Evolutionary conservation across 768 basidiomycete species (phyloP).

Genomic region (Xerocomus spinulosus): DNA sequence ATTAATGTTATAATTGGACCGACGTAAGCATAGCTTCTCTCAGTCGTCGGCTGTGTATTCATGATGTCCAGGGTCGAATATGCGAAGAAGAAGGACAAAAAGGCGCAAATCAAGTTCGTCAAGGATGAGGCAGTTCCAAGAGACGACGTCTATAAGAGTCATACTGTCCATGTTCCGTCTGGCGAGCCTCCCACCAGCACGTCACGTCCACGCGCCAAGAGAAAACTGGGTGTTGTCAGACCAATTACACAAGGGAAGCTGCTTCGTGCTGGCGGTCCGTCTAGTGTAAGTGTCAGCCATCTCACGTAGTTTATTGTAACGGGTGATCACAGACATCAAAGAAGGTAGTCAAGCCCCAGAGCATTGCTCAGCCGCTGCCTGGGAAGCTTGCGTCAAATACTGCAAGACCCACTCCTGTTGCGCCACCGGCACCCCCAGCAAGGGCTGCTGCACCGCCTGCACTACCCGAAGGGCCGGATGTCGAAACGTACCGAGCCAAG

Average conservation of each 20-base stretch:
- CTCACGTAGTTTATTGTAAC: slow-evolving; percentile 1
- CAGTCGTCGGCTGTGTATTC: slow-evolving; percentile 3
- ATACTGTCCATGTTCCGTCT: slow-evolving; percentile 79
- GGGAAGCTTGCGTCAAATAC: slow-evolving; percentile 44
- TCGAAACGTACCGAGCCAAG: slow-evolving; percentile 78
- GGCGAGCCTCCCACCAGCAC: slow-evolving; percentile 81
- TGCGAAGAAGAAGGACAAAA: slow-evolving; percentile 96
- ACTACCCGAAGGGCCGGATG: slow-evolving; percentile 56
- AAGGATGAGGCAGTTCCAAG: slow-evolving; percentile 82
- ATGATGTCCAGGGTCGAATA: slow-evolving; percentile 69
- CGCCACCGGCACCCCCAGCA: slow-evolving; percentile 40
- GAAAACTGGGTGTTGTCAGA: slow-evolving; percentile 80
- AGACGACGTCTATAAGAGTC: slow-evolving; percentile 91
- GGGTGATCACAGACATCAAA: slow-evolving; percentile 41
- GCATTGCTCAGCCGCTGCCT: slow-evolving; percentile 51
- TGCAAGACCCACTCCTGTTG: slow-evolving; percentile 17
- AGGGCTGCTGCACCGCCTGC: slow-evolving; percentile 47
- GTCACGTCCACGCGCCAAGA: slow-evolving; percentile 79
- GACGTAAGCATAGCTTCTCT: slow-evolving; percentile 50
- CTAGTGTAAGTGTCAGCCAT: slow-evolving; percentile 38
- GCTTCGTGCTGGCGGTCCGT: slow-evolving; percentile 71
- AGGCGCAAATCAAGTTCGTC: slow-evolving; percentile 75
- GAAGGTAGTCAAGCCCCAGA: slow-evolving; percentile 35
- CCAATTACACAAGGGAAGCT: slow-evolving; percentile 85
- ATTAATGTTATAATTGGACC: slow-evolving; percentile 72